Evolutionary conservation across 768 basidiomycete genomes (phyloP).

Genomic region (Pisolithus albus): DNA sequence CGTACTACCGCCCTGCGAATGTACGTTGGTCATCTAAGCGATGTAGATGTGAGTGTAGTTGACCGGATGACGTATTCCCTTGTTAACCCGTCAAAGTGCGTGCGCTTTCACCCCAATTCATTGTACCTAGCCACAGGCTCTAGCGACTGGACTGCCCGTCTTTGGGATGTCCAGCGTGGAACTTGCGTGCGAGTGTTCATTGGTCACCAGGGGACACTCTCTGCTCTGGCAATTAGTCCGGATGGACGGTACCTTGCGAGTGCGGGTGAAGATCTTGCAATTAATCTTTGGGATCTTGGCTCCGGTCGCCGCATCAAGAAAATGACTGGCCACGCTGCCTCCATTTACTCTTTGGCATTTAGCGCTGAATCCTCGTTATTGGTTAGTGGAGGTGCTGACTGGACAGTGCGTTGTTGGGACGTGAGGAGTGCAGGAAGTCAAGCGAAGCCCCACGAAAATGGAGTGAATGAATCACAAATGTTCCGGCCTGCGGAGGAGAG

Average conservation of each 20-base stretch:
- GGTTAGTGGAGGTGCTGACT: constrained; percentile 88
- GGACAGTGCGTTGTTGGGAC: constrained; percentile 99
- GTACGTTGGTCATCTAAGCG: constrained; percentile 93
- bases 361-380: constrained; percentile 87
- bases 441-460: constrained; percentile 53
- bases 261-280: constrained; percentile 86
- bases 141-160: constrained; percentile 88
- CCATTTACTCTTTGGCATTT: constrained; percentile 87
- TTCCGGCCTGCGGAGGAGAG: constrained; percentile 39
- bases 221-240: constrained; percentile 82
- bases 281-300: constrained; percentile 94
- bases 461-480: constrained; percentile 29
- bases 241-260: constrained; percentile 93
- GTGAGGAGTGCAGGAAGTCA: constrained; percentile 74
- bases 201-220: constrained; percentile 87
- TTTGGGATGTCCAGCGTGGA: constrained; percentile 98
- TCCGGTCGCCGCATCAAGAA: constrained; percentile 94
- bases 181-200: constrained; percentile 92
- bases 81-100: constrained; percentile 48
- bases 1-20: constrained; percentile 78
- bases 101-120: constrained; percentile 96
- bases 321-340: constrained; percentile 88
- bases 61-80: background rate
- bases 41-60: constrained; percentile 78
- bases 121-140: constrained; percentile 96